phyloP scores from a whole-genome alignment of 495 filamentous ascomycete species.

The Trichoderma virens region DNA sequence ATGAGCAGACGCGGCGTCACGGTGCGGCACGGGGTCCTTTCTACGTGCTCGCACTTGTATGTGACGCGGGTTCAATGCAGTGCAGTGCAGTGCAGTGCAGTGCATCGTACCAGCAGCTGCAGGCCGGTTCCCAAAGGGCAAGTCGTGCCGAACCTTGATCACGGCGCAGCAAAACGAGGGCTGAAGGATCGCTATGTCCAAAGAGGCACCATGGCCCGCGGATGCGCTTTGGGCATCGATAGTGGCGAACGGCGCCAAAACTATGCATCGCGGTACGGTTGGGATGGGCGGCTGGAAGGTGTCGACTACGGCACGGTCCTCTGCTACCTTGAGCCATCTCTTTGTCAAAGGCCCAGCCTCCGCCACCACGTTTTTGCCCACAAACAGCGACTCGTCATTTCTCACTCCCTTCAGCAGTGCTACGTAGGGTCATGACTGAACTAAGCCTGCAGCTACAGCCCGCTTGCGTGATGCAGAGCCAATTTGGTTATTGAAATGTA shows the following conservation, averaged over 20 bases:
- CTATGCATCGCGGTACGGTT: not conserved
- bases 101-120: not conserved
- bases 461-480: not conserved
- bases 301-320: not conserved
- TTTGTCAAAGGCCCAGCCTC: not conserved
- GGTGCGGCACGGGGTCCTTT: not conserved
- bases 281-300: not conserved
- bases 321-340: not conserved
- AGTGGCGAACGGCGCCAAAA: not conserved
- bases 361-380: not conserved
- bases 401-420: not conserved
- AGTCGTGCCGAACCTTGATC: not conserved
- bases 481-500: not conserved
- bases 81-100: not conserved
- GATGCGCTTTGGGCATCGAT: not conserved
- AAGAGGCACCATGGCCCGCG: not conserved
- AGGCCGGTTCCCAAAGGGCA: not conserved
- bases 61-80: not conserved
- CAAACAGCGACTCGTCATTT: not conserved
- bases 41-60: not conserved
- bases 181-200: not conserved
- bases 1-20: not conserved
- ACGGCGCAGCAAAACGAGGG: not conserved
- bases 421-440: slow-evolving; percentile 10
- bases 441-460: slow-evolving; percentile 5